A percentile compares a stretch with the other conserved stretches of the same genome.
These are phyloP conservation scores for Hanseniaspora pseudoguilliermondii DNA, from an alignment of 805 yeast genomes.

Conservation along the genomic window DNA sequence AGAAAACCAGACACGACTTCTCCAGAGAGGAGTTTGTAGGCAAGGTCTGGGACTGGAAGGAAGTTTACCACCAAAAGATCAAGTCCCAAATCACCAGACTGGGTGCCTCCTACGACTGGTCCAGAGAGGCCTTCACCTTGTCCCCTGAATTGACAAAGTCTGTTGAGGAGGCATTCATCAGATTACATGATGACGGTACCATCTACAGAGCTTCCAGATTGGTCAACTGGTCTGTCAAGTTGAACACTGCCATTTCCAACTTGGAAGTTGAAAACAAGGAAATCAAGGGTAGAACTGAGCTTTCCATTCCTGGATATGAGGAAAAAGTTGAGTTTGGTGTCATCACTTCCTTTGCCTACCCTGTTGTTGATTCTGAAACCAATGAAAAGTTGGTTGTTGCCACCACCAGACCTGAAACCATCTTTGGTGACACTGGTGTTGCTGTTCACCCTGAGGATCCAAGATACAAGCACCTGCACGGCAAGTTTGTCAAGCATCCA, in stretches of 20 bases:
- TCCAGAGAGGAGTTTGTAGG: constrained; percentile 84
- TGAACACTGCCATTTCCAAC: constrained; percentile 91
- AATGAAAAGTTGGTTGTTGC: constrained; percentile 77
- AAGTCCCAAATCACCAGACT: constrained; percentile 69
- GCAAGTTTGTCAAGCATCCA: constrained; percentile 83
- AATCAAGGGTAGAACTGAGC: constrained; percentile 63
- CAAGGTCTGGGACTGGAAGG: constrained; percentile 98
- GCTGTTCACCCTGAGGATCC: constrained; percentile 95
- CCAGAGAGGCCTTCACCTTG: constrained; percentile 85
- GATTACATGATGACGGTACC: constrained; percentile 85
- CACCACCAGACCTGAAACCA: constrained; percentile 96
- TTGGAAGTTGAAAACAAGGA: constrained; percentile 92
- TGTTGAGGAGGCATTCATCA: constrained; percentile 82
- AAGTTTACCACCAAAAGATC: constrained; percentile 76
- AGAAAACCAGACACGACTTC: constrained; percentile 83
- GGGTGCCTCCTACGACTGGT: constrained; percentile 97
- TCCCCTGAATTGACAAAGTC: constrained; percentile 65
- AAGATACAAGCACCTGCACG: constrained; percentile 88
- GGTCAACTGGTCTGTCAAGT: constrained; percentile 91
- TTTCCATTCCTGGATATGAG: constrained; percentile 82
- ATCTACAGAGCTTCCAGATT: constrained; percentile 87
- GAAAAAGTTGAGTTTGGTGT: constrained; percentile 92
- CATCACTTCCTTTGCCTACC: constrained; percentile 87
- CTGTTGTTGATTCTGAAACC: constrained; percentile 60
- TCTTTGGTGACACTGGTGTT: constrained; percentile 95